A percentile compares a stretch with the other conserved stretches of the same genome.
phyloP scores from a whole-genome alignment of 768 basidiomycete species.

The Termitomyces sp. region DNA sequence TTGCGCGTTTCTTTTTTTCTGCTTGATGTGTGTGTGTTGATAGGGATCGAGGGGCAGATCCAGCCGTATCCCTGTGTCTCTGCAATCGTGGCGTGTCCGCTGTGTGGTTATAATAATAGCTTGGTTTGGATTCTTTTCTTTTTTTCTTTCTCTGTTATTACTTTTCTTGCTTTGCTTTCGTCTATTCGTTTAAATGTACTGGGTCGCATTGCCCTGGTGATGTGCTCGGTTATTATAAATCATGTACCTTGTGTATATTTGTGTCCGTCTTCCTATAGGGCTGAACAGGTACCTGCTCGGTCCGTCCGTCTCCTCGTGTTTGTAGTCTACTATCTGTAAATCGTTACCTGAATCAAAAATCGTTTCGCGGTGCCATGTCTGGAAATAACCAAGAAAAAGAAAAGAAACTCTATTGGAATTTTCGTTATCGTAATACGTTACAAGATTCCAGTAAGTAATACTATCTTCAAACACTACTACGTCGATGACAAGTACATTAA shows the following conservation, averaged over 20 bases:
- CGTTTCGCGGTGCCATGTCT: background rate
- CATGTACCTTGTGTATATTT: conserved; percentile 5
- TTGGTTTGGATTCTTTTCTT: too few species aligned
- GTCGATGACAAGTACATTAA: background rate
- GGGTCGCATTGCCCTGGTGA: background rate
- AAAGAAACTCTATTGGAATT: background rate
- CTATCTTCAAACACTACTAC: background rate
- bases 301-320: background rate
- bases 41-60: conserved; percentile 13
- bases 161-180: background rate
- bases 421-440: background rate
- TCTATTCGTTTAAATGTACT: background rate
- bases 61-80: conserved; percentile 10
- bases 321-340: conserved; percentile 1
- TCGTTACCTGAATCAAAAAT: background rate
- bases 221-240: conserved; percentile 3
- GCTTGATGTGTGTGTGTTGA: background rate
- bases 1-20: background rate
- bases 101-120: too few species aligned
- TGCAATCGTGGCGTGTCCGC: conserved; percentile 6
- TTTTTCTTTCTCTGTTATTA: background rate
- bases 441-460: background rate
- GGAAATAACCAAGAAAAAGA: too few species aligned
- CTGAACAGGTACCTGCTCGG: background rate
- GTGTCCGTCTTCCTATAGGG: background rate